A percentile compares a stretch with the other conserved stretches of the same genome.
Conservation (phyloP, 345 rosid genomes). For the Cardamine chenopodiifolia region DNA sequence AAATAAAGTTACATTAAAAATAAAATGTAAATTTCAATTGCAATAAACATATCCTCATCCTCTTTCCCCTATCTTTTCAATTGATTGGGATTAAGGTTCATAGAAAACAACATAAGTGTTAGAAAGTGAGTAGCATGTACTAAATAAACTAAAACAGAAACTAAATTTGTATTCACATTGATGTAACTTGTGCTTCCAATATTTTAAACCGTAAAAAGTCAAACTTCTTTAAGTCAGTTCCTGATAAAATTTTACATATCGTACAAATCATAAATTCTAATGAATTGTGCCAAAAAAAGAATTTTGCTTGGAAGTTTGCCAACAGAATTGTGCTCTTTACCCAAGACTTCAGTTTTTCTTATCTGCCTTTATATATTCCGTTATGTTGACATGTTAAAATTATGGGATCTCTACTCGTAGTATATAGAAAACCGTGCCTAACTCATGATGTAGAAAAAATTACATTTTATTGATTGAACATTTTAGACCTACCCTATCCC, state of each 20-base stretch:
- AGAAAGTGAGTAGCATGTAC: conserved; percentile 34
- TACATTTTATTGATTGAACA: conserved; percentile 3
- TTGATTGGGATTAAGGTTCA: conserved; percentile 37
- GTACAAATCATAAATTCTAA: conserved; percentile 24
- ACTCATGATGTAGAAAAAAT: conserved; percentile 3
- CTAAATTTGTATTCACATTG: conserved; percentile 27
- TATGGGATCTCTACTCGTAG: conserved; percentile 6
- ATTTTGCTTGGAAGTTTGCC: conserved; percentile 1
- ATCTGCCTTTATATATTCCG: conserved; percentile 1
- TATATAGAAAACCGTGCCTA: not conserved
- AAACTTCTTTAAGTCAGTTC: conserved; percentile 31
- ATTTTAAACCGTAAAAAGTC: conserved; percentile 30
- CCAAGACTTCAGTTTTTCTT: not conserved
- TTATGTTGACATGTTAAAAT: conserved; percentile 2
- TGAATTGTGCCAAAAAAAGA: conserved; percentile 2
- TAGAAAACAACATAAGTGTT: conserved; percentile 31
- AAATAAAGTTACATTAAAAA: conserved; percentile 1
- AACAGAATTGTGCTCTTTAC: conserved; percentile 15
- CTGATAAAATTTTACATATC: conserved; percentile 22
- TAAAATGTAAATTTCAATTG: not conserved
- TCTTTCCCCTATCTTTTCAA: conserved; percentile 23
- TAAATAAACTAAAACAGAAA: conserved; percentile 12
- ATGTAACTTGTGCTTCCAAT: conserved; percentile 36
- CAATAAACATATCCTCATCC: conserved; percentile 11
- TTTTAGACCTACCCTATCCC: conserved; percentile 17